Percentiles rank a stretch among this genome's conserved stretches.
phyloP scores from a whole-genome alignment of 352 stramenopile genomes.

The Phytopythium helicoides region DNA sequence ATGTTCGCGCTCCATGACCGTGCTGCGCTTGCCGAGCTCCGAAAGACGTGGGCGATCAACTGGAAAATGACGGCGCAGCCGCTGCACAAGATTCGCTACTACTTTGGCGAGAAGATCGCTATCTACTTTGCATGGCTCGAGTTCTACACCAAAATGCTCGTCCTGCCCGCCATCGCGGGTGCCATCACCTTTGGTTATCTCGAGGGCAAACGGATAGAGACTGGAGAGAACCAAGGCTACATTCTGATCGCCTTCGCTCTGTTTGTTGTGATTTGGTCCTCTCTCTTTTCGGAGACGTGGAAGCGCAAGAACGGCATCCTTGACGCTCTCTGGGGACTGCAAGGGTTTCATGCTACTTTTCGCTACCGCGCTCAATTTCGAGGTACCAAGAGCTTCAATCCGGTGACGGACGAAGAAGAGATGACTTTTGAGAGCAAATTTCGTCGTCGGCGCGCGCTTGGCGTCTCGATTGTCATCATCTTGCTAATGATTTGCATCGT shows the following conservation, averaged over 20 bases:
- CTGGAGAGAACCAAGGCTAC: conserved; percentile 50
- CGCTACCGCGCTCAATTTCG: conserved; percentile 84
- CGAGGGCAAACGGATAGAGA: conserved; percentile 36
- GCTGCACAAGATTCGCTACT: conserved; percentile 85
- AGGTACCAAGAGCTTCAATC: conserved; percentile 72
- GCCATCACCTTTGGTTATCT: conserved; percentile 75
- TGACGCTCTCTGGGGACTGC: conserved; percentile 81
- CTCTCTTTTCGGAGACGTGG: conserved; percentile 87
- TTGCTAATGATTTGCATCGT: conserved; percentile 75
- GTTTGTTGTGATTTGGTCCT: conserved; percentile 88
- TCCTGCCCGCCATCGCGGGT: conserved; percentile 74
- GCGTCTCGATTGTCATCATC: conserved; percentile 61
- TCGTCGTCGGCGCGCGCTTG: conserved; percentile 52
- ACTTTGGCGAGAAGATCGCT: conserved; percentile 90
- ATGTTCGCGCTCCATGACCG: conserved; percentile 90
- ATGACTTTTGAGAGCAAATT: conserved; percentile 66
- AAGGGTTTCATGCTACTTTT: conserved; percentile 69
- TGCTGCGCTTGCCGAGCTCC: conserved; percentile 66
- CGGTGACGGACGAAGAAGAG: conserved; percentile 56
- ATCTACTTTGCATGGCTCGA: conserved; percentile 93
- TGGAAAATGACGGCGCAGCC: conserved; percentile 82
- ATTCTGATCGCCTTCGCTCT: conserved; percentile 76
- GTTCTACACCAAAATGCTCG: conserved; percentile 92
- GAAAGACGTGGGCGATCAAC: conserved; percentile 65
- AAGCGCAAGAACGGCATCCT: conserved; percentile 86